Evolutionary conservation across 495 filamentous ascomycete genomes (phyloP), one percentile per base, ranked within the genome.

Genomic region (Massariosphaeria phaeospora): DNA sequence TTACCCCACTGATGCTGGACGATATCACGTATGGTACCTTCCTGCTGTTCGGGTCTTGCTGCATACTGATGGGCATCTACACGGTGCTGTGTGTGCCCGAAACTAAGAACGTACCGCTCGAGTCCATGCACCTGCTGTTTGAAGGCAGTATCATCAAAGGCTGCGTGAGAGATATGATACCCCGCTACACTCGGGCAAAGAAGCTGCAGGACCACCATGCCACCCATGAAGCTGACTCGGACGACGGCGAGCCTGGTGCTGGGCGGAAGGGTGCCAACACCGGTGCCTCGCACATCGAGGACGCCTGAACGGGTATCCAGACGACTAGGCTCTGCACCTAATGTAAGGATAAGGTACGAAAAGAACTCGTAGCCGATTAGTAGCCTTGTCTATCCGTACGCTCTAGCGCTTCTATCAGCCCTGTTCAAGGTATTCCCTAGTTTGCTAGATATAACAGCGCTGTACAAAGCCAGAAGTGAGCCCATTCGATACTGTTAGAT

Each of bases 1-100:
- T 79, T 20, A 80, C 82, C 13, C 81, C 82, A 0, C 71, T 75
- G 41, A 85, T 85, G 83, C 69, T 87, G 57, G 48, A 45, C 10
- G 52, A 66, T 18, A 67, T 73, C 27, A 64, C 54, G 2, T 73
- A 68, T 42, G 71, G 70, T 23, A 73, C 72, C 0, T 74, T 70
- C 50, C 62, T 73, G 17, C 64, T 73, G 23, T 73, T 67, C 42
- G 70, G 72, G 36, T 15, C 46, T 8, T 56, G 52, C 47, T 62
- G 59, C 59, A 57, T 62, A 20, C 3, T 69, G 11, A 66, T 70
- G 30, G 66, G 62, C 30, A 36, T 68, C 2, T 66, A 57, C 53
- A 40, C 53, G 6, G 17, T 67, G 0, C 41, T 69, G 34, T 70
- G 67, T 45, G 65, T 63, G 5, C 61, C 61, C 2, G 61, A 63